These are phyloP conservation scores for Pseudonitzschia pungens DNA, from an alignment of 108 stramenopile genomes.

Conservation along the genomic window DNA sequence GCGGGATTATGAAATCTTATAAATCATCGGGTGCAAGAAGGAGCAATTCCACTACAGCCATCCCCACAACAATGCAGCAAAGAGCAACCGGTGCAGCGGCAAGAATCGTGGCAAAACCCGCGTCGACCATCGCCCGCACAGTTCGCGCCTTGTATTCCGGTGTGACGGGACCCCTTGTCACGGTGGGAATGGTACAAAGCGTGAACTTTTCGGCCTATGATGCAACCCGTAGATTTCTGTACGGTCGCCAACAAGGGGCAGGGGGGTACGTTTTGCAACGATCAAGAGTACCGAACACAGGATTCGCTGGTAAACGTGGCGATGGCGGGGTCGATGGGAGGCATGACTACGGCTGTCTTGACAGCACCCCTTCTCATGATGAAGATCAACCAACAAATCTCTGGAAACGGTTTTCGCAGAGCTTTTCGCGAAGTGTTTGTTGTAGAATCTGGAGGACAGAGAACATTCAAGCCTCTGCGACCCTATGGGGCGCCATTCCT, in stretches of 20 bases:
- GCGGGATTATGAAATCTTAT: neutral
- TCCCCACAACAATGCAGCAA: neutral
- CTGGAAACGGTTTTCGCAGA: slow-evolving; percentile 49
- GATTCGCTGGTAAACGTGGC: slow-evolving; percentile 56
- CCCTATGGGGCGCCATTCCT: slow-evolving; percentile 51
- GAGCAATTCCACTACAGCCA: slow-evolving; percentile 6
- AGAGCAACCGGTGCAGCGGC: neutral
- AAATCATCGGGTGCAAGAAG: slow-evolving; percentile 1
- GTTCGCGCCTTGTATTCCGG: slow-evolving; percentile 66
- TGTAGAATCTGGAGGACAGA: neutral
- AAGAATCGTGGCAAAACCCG: slow-evolving; percentile 12
- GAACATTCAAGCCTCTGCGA: neutral
- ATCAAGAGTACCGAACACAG: slow-evolving; percentile 51
- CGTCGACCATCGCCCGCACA: slow-evolving; percentile 27
- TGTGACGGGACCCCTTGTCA: slow-evolving; percentile 57
- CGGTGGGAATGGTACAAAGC: slow-evolving; percentile 65
- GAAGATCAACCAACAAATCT: slow-evolving; percentile 78
- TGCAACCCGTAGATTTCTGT: slow-evolving; percentile 52
- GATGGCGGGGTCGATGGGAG: slow-evolving; percentile 58
- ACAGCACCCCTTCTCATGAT: slow-evolving; percentile 63
- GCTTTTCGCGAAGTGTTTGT: slow-evolving; percentile 44
- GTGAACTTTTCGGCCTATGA: slow-evolving; percentile 80
- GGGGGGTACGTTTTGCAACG: neutral
- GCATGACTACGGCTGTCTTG: slow-evolving; percentile 40
- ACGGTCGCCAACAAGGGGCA: slow-evolving; percentile 12